A percentile compares a stretch with the other conserved stretches of the same genome.
These are phyloP conservation scores for Paragyromitra xinjiangensis DNA, from an alignment of 495 filamentous ascomycete genomes.

Conservation along the genomic window DNA sequence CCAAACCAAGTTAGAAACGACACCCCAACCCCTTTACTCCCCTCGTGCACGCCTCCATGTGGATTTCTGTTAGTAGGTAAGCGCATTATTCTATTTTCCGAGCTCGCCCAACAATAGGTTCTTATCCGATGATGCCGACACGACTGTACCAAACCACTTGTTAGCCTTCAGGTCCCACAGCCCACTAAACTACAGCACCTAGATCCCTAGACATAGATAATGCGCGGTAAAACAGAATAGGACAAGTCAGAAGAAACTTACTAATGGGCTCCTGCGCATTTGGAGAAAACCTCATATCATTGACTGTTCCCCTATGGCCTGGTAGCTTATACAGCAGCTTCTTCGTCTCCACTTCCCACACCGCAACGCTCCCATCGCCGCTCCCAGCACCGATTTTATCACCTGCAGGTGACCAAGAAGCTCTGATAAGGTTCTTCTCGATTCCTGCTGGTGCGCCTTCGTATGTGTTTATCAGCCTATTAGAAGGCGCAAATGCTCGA, in stretches of 20 bases:
- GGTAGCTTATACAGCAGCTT: slow-evolving; percentile 94
- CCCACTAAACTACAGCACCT: background rate
- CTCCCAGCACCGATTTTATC: slow-evolving; percentile 88
- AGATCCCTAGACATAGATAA: background rate
- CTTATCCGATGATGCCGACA: slow-evolving; percentile 85
- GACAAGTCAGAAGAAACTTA: slow-evolving; percentile 65
- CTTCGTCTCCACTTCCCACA: slow-evolving; percentile 84
- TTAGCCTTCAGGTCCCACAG: slow-evolving; percentile 47
- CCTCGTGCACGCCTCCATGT: background rate
- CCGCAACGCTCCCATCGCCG: slow-evolving; percentile 86
- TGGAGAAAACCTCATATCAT: slow-evolving; percentile 90
- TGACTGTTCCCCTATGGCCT: slow-evolving; percentile 94
- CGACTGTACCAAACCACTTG: slow-evolving; percentile 62
- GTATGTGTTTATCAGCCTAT: slow-evolving; percentile 80
- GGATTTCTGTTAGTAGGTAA: background rate
- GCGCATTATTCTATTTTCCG: slow-evolving; percentile 62
- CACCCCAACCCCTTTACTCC: background rate
- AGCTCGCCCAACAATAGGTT: slow-evolving; percentile 81
- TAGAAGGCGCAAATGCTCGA: slow-evolving; percentile 86
- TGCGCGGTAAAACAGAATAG: background rate
- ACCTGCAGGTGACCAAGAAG: slow-evolving; percentile 89
- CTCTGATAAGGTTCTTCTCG: slow-evolving; percentile 90
- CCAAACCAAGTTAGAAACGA: background rate
- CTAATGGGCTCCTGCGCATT: slow-evolving; percentile 79
- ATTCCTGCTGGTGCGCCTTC: slow-evolving; percentile 86